These are phyloP conservation scores for Polychaeton citri DNA, from an alignment of 2,329 filamentous ascomycete species.

Conservation along the genomic window DNA sequence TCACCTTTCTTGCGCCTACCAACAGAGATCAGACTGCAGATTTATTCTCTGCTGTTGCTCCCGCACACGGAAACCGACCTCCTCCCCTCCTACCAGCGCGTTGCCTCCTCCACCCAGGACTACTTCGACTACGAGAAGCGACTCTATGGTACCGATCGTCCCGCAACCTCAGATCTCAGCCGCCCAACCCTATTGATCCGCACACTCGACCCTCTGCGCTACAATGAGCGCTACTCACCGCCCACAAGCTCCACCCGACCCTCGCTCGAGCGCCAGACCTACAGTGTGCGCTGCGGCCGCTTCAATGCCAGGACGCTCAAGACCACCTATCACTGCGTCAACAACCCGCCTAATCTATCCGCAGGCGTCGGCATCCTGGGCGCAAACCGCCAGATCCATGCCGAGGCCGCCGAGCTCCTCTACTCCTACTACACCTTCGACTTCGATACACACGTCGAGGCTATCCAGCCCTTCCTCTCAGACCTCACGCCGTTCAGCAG, in stretches of 20 bases:
- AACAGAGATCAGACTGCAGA: constrained; percentile 32
- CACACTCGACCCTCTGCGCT: constrained; percentile 27
- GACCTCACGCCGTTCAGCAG: constrained; percentile 41
- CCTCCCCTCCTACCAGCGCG: constrained; percentile 17
- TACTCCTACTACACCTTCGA: constrained; percentile 45
- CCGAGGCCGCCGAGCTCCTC: constrained; percentile 42
- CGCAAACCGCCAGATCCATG: constrained; percentile 32
- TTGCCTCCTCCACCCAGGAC: constrained; percentile 24
- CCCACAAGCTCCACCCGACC: constrained; percentile 14
- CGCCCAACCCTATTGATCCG: constrained; percentile 28
- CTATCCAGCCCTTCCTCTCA: constrained; percentile 45
- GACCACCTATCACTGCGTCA: constrained; percentile 44
- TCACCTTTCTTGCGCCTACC: constrained; percentile 28
- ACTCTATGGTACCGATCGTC: constrained; percentile 7
- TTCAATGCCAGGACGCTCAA: constrained; percentile 29
- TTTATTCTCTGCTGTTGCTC: constrained; percentile 32
- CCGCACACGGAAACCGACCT: constrained; percentile 16
- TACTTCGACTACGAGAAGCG: constrained; percentile 28
- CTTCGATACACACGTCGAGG: constrained; percentile 48
- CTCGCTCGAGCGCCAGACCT: constrained; percentile 22
- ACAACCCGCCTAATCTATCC: constrained; percentile 20
- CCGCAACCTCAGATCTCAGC: constrained; percentile 7
- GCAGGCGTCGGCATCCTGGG: constrained; percentile 10
- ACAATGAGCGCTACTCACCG: constrained; percentile 12
- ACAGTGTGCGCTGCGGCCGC: constrained; percentile 27